Evolutionary conservation across 441 rosid species (phyloP), one percentile per base, ranked within the genome.

Genomic region (Populus tomentosa): DNA sequence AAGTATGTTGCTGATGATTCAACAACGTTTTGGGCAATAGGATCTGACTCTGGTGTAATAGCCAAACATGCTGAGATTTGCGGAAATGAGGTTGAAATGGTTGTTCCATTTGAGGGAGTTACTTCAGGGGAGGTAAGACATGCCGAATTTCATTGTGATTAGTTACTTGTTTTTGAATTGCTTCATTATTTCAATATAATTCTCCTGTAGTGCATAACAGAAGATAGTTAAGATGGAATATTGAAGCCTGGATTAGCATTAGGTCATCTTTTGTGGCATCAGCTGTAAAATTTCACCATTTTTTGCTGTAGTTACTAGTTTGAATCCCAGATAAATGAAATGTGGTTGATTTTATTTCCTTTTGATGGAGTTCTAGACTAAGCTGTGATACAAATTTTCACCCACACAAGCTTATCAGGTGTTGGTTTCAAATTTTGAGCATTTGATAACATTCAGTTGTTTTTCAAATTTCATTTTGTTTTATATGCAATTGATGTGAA

Each of bases 41-140:
- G 98, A 63, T 89, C 91, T 24, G 94, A 89, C 74, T 87, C 82
- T 2, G 68, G 95, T 53, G 87, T 92, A 69, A 86, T 96, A 77
- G 97, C 99, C 18, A 84, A 84, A 75, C 92, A 87, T 64, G 90
- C 97, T 21, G 89, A 89, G 79, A 30, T 30, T 30, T 30, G 32
- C 32, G 32, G 99, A 75, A 86, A 87, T 76, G 95, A 94, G 78
- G 88, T 96, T 42, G 97, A 94, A 79, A 86, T 96, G 90, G 87
- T 85, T 77, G 92, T 96, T 86, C 99, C 99, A 11, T 92, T 96
- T 78, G 97, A 96, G 87, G 98, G 95, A 46, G 82, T 78, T 72
- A 84, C 82, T 80, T 84, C 86, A 40, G 92, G 97, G 72, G 93
- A 96, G 99, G 99, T 96, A 89, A 14, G 67, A 40, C 61, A 46